Evolutionary conservation across 768 basidiomycete species (phyloP), one percentile per base, ranked within the genome.

Genomic region (Lactifluus echinatus): DNA sequence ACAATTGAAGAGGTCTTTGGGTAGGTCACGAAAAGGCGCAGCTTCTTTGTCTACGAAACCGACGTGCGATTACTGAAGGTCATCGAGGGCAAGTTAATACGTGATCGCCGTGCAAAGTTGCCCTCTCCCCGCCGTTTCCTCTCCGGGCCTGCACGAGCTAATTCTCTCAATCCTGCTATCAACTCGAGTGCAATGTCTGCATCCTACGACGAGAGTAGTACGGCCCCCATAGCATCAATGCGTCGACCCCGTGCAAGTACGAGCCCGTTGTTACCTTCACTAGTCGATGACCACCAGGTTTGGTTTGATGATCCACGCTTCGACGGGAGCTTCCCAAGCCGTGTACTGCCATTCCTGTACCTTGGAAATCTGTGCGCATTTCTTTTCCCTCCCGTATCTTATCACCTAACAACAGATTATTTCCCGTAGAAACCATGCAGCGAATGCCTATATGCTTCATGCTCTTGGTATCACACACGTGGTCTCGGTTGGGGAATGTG

Each of bases 391-490:
- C 10, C 24, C 33, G 6, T 47, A 52, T 48, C 42, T 42, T 56
- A 53, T 64, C 63, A 57, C 46, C 66, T 63, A 64, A 64, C 64
- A 17, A 53, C 12, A 11, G 43, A 47, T 50, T 23, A 56, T 8
- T 44, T 23, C 42, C 39, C 31, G 42, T 59, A 92, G 92, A 69
- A 91, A 93, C 65, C 95, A 98, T 65, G 95, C 95, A 0, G 76
- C 85, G 26, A 98, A 98, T 70, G 93, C 84, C 52, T 90, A 89
- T 66, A 96, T 98, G 93, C 82, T 98, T 2, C 89, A 93, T 65
- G 91, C 92, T 3, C 80, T 98, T 15, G 93, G 93, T 24, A 94
- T 98, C 65, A 95, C 93, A 2, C 94, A 98, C 68, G 93, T 98
- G 61, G 93, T 98, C 28, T 93, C 90, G 8, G 93, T 97, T 2